These are phyloP conservation scores for Grosmannia serpens DNA, from an alignment of 2,329 filamentous ascomycete genomes.

Conservation along the genomic window DNA sequence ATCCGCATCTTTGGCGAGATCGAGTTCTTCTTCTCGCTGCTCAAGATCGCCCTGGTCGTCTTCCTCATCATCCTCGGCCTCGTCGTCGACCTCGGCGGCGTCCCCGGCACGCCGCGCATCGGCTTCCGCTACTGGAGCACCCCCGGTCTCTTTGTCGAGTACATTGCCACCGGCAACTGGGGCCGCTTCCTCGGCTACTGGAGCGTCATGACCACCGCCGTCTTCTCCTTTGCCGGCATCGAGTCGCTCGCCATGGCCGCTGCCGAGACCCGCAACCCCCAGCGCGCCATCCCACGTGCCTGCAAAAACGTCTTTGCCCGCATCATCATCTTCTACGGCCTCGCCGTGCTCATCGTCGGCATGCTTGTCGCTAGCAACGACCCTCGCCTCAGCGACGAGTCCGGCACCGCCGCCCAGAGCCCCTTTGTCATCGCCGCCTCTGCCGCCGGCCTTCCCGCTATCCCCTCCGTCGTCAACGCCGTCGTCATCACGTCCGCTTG, in stretches of 20 bases:
- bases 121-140: slow-evolving; percentile 39
- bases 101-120: slow-evolving; percentile 34
- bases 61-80: slow-evolving; percentile 45
- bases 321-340: slow-evolving; percentile 57
- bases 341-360: slow-evolving; percentile 58
- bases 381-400: slow-evolving; percentile 32
- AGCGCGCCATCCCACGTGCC: slow-evolving; percentile 59
- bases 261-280: slow-evolving; percentile 62
- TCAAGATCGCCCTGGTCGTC: slow-evolving; percentile 48
- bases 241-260: slow-evolving; percentile 37
- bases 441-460: slow-evolving; percentile 52
- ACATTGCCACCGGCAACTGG: slow-evolving; percentile 30
- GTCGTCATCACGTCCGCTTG: slow-evolving; percentile 62
- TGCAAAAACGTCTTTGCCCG: slow-evolving; percentile 67
- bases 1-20: slow-evolving; percentile 48
- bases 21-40: slow-evolving; percentile 49
- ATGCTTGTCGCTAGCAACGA: slow-evolving; percentile 53
- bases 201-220: slow-evolving; percentile 44
- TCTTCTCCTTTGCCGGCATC: slow-evolving; percentile 47
- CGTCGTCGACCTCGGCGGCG: slow-evolving; percentile 45
- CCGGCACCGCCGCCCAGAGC: slow-evolving; percentile 39
- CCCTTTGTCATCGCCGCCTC: slow-evolving; percentile 64
- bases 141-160: slow-evolving; percentile 37
- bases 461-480: slow-evolving; percentile 66
- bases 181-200: slow-evolving; percentile 49